Percentiles rank a stretch among this genome's conserved stretches.
These are phyloP conservation scores for Colletotrichum paranaense DNA, from an alignment of 2,329 filamentous ascomycete species.

Conservation along the genomic window DNA sequence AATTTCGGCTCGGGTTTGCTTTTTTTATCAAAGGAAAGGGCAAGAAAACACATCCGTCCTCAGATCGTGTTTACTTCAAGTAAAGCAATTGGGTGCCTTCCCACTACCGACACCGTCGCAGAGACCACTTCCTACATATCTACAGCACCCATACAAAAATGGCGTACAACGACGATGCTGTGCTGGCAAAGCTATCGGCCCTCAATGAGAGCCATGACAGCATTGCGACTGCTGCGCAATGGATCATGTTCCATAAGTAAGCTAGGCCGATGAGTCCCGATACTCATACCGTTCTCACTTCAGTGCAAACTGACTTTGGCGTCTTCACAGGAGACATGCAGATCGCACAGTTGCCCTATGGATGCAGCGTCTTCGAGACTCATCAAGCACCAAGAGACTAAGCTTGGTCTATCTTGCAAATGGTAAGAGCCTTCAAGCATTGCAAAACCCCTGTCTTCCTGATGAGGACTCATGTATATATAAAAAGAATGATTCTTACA, in stretches of 20 bases:
- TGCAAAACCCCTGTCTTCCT: not conserved
- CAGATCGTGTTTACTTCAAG: not conserved
- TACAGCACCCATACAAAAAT: slow-evolving; percentile 57
- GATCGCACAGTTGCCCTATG: slow-evolving; percentile 92
- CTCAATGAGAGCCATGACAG: slow-evolving; percentile 98
- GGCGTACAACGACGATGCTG: slow-evolving; percentile 96
- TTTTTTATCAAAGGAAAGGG: not conserved
- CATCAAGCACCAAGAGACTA: slow-evolving; percentile 84
- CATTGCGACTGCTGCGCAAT: slow-evolving; percentile 95
- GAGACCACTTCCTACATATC: not conserved
- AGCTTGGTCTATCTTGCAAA: slow-evolving; percentile 96
- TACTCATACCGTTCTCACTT: not conserved
- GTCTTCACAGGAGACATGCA: slow-evolving; percentile 80
- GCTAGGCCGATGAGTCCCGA: not conserved
- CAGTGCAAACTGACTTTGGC: slow-evolving; percentile 16
- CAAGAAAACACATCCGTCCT: not conserved
- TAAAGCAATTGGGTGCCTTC: not conserved
- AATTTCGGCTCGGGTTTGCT: not conserved
- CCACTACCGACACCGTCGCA: not conserved
- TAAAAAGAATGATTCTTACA: not conserved
- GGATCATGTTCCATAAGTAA: slow-evolving; percentile 94
- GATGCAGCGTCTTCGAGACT: slow-evolving; percentile 90
- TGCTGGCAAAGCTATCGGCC: slow-evolving; percentile 92
- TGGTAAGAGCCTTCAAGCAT: slow-evolving; percentile 63
- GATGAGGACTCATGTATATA: not conserved